Conservation (phyloP, 2,329 filamentous ascomycete genomes). For the Ceratocystis papillata region DNA sequence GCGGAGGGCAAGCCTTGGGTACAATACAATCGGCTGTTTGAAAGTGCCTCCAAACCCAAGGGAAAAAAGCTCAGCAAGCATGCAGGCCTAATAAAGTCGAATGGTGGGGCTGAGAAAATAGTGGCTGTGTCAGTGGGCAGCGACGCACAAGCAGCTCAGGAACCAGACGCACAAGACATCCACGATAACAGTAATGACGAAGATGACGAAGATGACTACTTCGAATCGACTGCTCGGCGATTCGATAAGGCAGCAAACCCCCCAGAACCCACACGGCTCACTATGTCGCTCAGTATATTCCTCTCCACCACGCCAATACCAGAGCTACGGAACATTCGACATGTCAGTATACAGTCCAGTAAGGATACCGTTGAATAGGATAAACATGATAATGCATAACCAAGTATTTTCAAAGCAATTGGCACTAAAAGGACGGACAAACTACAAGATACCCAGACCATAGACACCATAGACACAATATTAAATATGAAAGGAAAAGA, state of each 20-base stretch:
- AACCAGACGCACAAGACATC: background rate
- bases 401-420: background rate
- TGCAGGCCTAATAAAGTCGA: background rate
- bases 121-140: background rate
- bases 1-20: slow-evolving; percentile 40
- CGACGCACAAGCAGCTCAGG: background rate
- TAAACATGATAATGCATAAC: background rate
- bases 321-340: slow-evolving; percentile 42
- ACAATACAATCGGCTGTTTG: slow-evolving; percentile 49
- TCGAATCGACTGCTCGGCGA: slow-evolving; percentile 48
- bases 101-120: background rate
- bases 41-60: slow-evolving; percentile 32
- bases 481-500: background rate
- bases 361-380: slow-evolving; percentile 27
- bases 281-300: slow-evolving; percentile 50
- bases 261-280: slow-evolving; percentile 35
- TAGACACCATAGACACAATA: slow-evolving; percentile 3
- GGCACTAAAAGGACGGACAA: slow-evolving; percentile 1
- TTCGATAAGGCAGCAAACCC: slow-evolving; percentile 45
- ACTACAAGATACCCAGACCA: background rate
- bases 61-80: background rate
- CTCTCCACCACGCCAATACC: slow-evolving; percentile 45
- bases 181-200: slow-evolving; percentile 25
- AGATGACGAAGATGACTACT: slow-evolving; percentile 35
- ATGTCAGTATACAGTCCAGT: slow-evolving; percentile 40